Base-by-base conservation (phyloP, 2,329 filamentous ascomycete species). In the Xylogone sp. region DNA sequence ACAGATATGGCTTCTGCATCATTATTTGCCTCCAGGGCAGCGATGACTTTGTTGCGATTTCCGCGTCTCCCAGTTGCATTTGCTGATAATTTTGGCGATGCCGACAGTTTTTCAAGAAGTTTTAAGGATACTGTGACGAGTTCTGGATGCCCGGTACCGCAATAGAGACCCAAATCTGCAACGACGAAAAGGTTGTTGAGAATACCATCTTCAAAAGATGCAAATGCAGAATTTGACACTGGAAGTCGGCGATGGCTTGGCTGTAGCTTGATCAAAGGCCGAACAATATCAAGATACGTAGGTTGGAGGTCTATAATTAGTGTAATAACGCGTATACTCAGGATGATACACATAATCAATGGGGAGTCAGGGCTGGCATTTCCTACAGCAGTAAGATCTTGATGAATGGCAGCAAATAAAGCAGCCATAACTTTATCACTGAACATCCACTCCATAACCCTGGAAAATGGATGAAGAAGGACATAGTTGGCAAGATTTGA, bases 371-470 rank as follows among this genome's bases (percentile, higher is more conserved):
- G 82, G 3, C 84, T 74, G 10, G 90, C 82, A 59, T 82, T 84
- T 55, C 88, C 83, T 42, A 97, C 80, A 53, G 88, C 84, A 7
- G 79, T 75, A 16, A 86, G 73, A 59, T 93, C 83, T 65, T 95
- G 87, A 59, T 93, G 88, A 24, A 94, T 82, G 10, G 87, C 82
- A 51, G 82, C 78, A 68, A 97, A 93, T 2, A 99, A 72, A 13
- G 86, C 82, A 57, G 81, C 82, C 62, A 96, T 83, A 20, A 97
- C 89, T 57, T 87, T 90, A 63, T 95, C 90, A 65, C 96, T 97
- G 69, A 96, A 96, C 70, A 99, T 82, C 91, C 94, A 97, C 65
- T 99, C 94, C 88, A 97, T 97, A 16, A 96, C 86, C 53, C 95
- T 84, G 2, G 89, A 85, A 64, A 97, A 99, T 0, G 95, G 93